These are phyloP conservation scores for Beauveria sp. DNA, from an alignment of 2,329 filamentous ascomycete genomes.

Conservation along the genomic window DNA sequence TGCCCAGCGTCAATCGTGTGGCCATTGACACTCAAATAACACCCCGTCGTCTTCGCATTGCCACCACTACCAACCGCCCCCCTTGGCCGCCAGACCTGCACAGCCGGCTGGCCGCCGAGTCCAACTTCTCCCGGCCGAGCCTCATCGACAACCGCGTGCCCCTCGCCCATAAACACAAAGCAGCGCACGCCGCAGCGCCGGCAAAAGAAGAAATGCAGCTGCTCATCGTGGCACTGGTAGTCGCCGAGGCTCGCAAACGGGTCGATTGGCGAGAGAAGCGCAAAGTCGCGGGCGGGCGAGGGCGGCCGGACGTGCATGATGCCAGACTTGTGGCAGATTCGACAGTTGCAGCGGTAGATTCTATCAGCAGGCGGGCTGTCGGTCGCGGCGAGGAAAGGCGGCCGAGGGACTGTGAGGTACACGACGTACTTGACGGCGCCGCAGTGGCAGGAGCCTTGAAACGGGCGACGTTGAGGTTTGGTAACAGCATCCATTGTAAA, in stretches of 20 bases:
- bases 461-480: background rate
- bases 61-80: too few relatives aligned
- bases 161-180: slow-evolving; percentile 30
- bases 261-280: slow-evolving; percentile 34
- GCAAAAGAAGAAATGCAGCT: slow-evolving; percentile 38
- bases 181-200: slow-evolving; percentile 36
- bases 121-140: too few relatives aligned
- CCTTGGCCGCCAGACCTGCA: too few relatives aligned
- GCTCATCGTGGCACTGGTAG: slow-evolving; percentile 28
- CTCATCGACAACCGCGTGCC: background rate
- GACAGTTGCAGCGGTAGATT: slow-evolving; percentile 38
- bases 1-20: slow-evolving; percentile 16
- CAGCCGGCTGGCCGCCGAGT: too few relatives aligned
- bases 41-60: too few relatives aligned
- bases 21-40: too few relatives aligned
- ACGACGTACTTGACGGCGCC: slow-evolving; percentile 32
- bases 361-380: background rate
- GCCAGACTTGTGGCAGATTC: slow-evolving; percentile 39
- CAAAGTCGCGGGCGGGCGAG: slow-evolving; percentile 24
- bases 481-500: background rate
- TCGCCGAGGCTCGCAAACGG: slow-evolving; percentile 31
- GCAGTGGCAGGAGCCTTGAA: slow-evolving; percentile 36
- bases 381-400: background rate
- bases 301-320: slow-evolving; percentile 35
- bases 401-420: slow-evolving; percentile 31